Percentiles rank a stretch among this genome's conserved stretches.
Evolutionary conservation across 2,329 filamentous ascomycete species (phyloP).

Genomic region (Fusarium albosuccineum): DNA sequence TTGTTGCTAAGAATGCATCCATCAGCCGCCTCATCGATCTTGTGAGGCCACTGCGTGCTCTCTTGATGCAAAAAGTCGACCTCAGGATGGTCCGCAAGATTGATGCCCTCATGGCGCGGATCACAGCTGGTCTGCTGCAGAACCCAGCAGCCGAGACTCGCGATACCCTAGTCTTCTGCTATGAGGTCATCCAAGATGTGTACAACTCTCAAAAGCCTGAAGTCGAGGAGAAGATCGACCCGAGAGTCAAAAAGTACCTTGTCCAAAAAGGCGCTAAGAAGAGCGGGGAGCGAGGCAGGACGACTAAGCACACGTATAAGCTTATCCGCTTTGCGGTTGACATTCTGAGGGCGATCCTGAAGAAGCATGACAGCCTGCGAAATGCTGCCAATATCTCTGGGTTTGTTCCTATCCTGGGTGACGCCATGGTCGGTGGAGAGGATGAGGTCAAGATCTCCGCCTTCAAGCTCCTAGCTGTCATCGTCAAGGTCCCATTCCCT

Average conservation of each 20-base stretch:
- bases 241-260: constrained; percentile 78
- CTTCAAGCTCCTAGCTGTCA: constrained; percentile 84
- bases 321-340: constrained; percentile 90
- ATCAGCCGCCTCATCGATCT: constrained; percentile 80
- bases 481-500: constrained; percentile 86
- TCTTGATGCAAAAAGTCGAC: constrained; percentile 87
- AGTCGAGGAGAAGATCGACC: constrained; percentile 68
- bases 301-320: constrained; percentile 87
- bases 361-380: constrained; percentile 85
- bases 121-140: constrained; percentile 84
- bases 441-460: constrained; percentile 94
- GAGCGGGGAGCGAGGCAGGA: constrained; percentile 76
- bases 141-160: constrained; percentile 84
- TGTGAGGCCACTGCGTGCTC: constrained; percentile 80
- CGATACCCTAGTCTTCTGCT: constrained; percentile 93
- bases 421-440: constrained; percentile 84
- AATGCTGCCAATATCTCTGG: constrained; percentile 84
- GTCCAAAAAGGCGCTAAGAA: constrained; percentile 84
- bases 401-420: constrained; percentile 90
- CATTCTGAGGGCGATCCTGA: constrained; percentile 84
- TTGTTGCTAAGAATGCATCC: constrained; percentile 86
- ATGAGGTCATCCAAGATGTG: constrained; percentile 90
- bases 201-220: constrained; percentile 73
- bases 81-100: constrained; percentile 88
- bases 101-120: constrained; percentile 86